These are phyloP conservation scores for Syzygium grande DNA, from an alignment of 345 rosid species.

Conservation along the genomic window DNA sequence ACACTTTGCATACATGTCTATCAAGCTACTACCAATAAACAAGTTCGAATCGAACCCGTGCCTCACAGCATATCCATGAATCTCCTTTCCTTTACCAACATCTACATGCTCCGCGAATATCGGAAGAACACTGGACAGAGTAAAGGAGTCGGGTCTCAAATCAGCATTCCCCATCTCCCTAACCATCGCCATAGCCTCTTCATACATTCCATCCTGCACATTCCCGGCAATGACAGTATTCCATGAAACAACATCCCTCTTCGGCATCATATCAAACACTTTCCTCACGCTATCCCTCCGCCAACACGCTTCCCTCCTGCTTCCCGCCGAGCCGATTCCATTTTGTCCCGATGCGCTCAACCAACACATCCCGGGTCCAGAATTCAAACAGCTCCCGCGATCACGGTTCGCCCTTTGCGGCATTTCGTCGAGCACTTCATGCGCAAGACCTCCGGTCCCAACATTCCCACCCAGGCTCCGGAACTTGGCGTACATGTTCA, in stretches of 20 bases:
- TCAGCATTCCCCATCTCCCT: conserved; percentile 48
- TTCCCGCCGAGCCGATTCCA: not conserved
- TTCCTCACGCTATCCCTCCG: conserved; percentile 33
- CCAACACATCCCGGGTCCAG: not conserved
- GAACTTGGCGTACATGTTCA: conserved; percentile 81
- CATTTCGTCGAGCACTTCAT: conserved; percentile 30
- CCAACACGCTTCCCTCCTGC: not conserved
- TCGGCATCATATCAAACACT: conserved; percentile 67
- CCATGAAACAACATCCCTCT: conserved; percentile 76
- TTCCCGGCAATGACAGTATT: conserved; percentile 68
- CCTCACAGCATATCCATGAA: conserved; percentile 70
- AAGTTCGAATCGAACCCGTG: conserved; percentile 40
- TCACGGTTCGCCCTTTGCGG: not conserved
- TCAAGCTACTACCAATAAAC: conserved; percentile 60
- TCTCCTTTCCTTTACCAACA: conserved; percentile 64
- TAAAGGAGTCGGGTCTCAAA: conserved; percentile 67
- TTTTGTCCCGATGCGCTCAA: not conserved
- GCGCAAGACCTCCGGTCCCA: not conserved
- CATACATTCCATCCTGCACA: conserved; percentile 58
- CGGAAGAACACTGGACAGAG: conserved; percentile 75
- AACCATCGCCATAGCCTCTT: conserved; percentile 58
- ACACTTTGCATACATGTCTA: conserved; percentile 84
- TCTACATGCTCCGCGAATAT: conserved; percentile 58
- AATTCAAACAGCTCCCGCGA: not conserved
- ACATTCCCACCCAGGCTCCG: conserved; percentile 3